Evolutionary conservation across 164 flowering plant species (phyloP).

Genomic region (Hamamelis virginiana): DNA sequence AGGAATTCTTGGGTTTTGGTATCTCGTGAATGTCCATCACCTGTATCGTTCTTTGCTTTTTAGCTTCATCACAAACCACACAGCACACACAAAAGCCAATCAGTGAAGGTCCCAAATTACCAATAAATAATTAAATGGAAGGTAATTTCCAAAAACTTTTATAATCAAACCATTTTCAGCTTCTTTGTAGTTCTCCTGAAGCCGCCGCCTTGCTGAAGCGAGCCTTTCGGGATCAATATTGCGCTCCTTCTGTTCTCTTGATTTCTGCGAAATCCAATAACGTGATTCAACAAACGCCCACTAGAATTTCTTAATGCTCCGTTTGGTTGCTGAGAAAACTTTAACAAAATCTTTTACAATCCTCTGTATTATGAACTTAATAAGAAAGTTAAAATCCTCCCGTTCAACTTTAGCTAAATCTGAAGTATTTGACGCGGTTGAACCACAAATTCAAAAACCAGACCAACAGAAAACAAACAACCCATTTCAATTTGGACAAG

Average conservation of each 20-base stretch:
- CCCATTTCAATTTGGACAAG: too few relatives aligned
- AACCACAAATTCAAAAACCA: too few relatives aligned
- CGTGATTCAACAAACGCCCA: neutral
- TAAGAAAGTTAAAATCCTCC: too few relatives aligned
- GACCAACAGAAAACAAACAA: too few relatives aligned
- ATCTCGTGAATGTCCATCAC: slow-evolving; percentile 92
- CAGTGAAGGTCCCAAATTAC: neutral
- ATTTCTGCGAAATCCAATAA: slow-evolving; percentile 41
- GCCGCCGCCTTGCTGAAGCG: slow-evolving; percentile 85
- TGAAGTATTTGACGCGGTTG: too few relatives aligned
- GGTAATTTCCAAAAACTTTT: neutral
- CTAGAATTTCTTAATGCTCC: neutral
- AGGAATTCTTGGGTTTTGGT: slow-evolving; percentile 84
- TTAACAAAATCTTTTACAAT: too few relatives aligned
- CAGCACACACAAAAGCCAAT: slow-evolving; percentile 13
- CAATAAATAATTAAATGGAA: neutral
- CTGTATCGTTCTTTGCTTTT: slow-evolving; percentile 93
- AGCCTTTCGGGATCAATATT: slow-evolving; percentile 65
- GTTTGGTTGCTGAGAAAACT: slow-evolving; percentile 1
- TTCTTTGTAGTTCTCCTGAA: slow-evolving; percentile 86
- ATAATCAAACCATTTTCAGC: slow-evolving; percentile 72
- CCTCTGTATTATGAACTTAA: too few relatives aligned
- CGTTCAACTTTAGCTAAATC: too few relatives aligned
- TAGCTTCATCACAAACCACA: slow-evolving; percentile 65
- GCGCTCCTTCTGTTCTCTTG: slow-evolving; percentile 43